Conservation (phyloP, 2,329 filamentous ascomycete species). For the Macrophomina tecta region DNA sequence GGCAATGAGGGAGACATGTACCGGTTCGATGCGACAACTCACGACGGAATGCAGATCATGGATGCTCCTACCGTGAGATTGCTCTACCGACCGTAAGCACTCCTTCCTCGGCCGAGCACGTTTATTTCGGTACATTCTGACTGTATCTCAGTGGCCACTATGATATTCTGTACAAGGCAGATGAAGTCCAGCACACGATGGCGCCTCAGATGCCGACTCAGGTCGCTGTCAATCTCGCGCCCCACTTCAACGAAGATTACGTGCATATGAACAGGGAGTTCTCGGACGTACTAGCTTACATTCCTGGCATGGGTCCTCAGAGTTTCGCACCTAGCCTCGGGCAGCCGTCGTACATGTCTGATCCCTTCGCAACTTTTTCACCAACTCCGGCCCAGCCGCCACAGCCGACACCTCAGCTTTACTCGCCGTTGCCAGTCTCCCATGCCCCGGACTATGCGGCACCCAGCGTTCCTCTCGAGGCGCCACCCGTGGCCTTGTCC, state of each 20-base stretch:
- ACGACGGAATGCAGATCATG: slow-evolving; percentile 51
- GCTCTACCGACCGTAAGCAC: slow-evolving; percentile 69
- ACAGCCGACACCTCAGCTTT: slow-evolving; percentile 42
- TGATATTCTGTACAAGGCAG: slow-evolving; percentile 83
- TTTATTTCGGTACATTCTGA: slow-evolving; percentile 33
- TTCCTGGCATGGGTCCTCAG: slow-evolving; percentile 55
- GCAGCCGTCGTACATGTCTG: slow-evolving; percentile 30
- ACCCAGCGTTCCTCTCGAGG: slow-evolving; percentile 29
- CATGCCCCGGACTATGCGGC: slow-evolving; percentile 43
- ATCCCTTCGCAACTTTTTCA: slow-evolving; percentile 42
- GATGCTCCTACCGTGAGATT: slow-evolving; percentile 69
- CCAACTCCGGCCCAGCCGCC: slow-evolving; percentile 38
- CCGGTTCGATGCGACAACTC: slow-evolving; percentile 60
- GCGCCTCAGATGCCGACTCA: slow-evolving; percentile 40
- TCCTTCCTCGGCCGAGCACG: neutral
- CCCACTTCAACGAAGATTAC: slow-evolving; percentile 41
- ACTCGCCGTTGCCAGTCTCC: slow-evolving; percentile 37
- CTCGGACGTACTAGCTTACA: slow-evolving; percentile 46
- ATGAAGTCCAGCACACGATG: slow-evolving; percentile 51
- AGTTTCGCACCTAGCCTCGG: slow-evolving; percentile 43
- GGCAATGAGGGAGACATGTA: slow-evolving; percentile 78
- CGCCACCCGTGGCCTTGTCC: slow-evolving; percentile 21
- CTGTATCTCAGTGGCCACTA: slow-evolving; percentile 73
- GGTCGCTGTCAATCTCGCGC: slow-evolving; percentile 36
- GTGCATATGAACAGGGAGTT: slow-evolving; percentile 44